These are phyloP conservation scores for Hemileia vastatrix DNA, from an alignment of 1,284 basidiomycete species.

Conservation along the genomic window DNA sequence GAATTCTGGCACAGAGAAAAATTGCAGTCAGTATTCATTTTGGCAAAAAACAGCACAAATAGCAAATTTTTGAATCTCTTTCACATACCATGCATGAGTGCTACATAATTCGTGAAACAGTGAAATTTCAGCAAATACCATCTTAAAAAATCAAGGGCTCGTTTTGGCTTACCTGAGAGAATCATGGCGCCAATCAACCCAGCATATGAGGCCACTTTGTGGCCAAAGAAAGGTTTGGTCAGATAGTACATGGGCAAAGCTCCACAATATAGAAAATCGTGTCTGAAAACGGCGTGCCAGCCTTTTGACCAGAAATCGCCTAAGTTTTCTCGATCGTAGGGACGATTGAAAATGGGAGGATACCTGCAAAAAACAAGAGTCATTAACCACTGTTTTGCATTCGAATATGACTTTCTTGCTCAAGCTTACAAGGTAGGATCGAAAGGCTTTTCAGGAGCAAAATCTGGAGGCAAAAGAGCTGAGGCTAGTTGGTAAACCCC, in stretches of 20 bases:
- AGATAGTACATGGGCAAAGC: constrained; percentile 14
- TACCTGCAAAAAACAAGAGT: no score
- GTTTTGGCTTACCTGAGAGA: no score
- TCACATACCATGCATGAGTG: no score
- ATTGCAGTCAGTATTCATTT: no score
- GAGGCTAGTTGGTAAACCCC: constrained; percentile 13
- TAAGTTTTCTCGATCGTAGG: constrained; percentile 3
- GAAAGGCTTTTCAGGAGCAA: constrained; percentile 15
- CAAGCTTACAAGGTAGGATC: constrained; percentile 15
- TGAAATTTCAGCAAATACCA: no score
- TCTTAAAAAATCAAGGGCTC: no score
- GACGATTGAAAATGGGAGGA: constrained; percentile 19
- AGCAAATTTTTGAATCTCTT: no score
- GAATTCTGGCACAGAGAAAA: no score
- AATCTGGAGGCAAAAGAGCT: constrained; percentile 7
- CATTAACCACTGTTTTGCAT: no score
- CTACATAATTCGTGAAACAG: no score
- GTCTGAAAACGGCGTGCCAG: constrained; percentile 23
- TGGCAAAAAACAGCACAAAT: no score
- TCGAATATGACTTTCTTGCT: no score
- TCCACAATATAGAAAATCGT: constrained; percentile 19
- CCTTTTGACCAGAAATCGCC: constrained; percentile 19
- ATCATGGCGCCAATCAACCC: constrained; percentile 19
- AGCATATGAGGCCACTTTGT: background rate
- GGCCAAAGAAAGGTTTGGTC: constrained; percentile 7